Evolutionary conservation across 2,329 filamentous ascomycete species (phyloP).

Genomic region (Nemania sp.): DNA sequence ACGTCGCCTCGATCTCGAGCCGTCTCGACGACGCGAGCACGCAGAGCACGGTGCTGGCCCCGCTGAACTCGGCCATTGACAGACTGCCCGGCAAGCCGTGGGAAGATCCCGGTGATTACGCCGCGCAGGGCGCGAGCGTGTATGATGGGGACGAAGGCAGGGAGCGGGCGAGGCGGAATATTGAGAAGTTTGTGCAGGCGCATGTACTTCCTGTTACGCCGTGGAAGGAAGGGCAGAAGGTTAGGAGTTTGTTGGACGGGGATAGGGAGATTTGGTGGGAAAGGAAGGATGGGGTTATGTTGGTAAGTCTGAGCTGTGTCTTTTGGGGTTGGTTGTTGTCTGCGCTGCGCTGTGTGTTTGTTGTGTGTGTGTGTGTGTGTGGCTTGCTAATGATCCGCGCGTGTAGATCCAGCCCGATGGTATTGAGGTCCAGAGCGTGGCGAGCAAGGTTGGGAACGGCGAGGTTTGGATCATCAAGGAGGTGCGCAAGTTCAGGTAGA

Average conservation of each 20-base stretch:
- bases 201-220: slow-evolving; percentile 78
- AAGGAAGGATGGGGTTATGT: slow-evolving; percentile 65
- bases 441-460: slow-evolving; percentile 80
- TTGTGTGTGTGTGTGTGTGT: too few species aligned
- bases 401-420: slow-evolving; percentile 74
- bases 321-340: too few species aligned
- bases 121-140: slow-evolving; percentile 64
- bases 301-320: slow-evolving; percentile 54
- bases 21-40: slow-evolving; percentile 67
- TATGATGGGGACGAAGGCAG: slow-evolving; percentile 77
- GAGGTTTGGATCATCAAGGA: slow-evolving; percentile 78
- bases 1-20: slow-evolving; percentile 68
- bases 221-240: slow-evolving; percentile 70
- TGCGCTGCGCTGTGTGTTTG: too few species aligned
- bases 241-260: slow-evolving; percentile 66
- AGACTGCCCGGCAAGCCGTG: slow-evolving; percentile 82
- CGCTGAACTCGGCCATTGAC: slow-evolving; percentile 80
- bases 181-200: slow-evolving; percentile 80
- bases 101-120: slow-evolving; percentile 77
- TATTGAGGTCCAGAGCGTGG: slow-evolving; percentile 75
- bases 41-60: slow-evolving; percentile 86
- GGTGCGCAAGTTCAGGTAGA: slow-evolving; percentile 51
- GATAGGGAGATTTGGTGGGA: slow-evolving; percentile 82
- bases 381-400: neutral
- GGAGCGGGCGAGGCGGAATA: slow-evolving; percentile 74